Evolutionary conservation across 2,329 filamentous ascomycete species (phyloP).

Genomic region (Penicillium sclerotigenum): DNA sequence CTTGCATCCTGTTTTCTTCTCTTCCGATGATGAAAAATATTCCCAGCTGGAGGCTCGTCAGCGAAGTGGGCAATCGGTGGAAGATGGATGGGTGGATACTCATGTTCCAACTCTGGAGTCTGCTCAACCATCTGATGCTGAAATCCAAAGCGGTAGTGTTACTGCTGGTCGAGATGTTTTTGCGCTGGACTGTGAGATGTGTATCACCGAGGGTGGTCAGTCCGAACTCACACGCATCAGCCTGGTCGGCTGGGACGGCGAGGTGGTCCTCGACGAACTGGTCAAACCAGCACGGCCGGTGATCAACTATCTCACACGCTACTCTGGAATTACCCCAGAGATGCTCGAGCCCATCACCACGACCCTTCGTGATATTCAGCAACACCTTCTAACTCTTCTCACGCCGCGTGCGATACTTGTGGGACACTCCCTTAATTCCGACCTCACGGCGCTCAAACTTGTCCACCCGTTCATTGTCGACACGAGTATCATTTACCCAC

Average conservation of each 20-base stretch:
- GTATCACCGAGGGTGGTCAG: conserved; percentile 73
- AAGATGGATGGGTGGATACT: conserved; percentile 80
- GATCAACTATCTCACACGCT: conserved; percentile 84
- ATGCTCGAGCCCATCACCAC: conserved; percentile 83
- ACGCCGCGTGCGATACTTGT: conserved; percentile 46
- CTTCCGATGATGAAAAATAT: conserved; percentile 53
- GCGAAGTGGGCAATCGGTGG: conserved; percentile 46
- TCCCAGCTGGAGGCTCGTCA: conserved; percentile 55
- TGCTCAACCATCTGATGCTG: conserved; percentile 63
- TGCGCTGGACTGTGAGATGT: conserved; percentile 96
- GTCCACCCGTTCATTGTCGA: conserved; percentile 93
- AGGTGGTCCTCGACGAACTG: conserved; percentile 78
- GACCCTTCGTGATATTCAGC: conserved; percentile 77
- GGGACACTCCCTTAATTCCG: conserved; percentile 49
- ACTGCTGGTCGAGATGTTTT: conserved; percentile 77
- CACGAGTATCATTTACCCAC: conserved; percentile 84
- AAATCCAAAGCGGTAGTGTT: conserved; percentile 76
- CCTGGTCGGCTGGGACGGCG: conserved; percentile 79
- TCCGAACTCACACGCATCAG: conserved; percentile 88
- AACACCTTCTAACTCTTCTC: conserved; percentile 68
- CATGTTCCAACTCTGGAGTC: conserved; percentile 64
- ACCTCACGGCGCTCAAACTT: conserved; percentile 74
- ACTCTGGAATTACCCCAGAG: conserved; percentile 85
- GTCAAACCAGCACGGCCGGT: conserved; percentile 89
- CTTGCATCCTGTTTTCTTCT: conserved; percentile 74